Evolutionary conservation across 2,329 filamentous ascomycete genomes (phyloP), one percentile per base, ranked within the genome.

Genomic region (Trichoderma guizhouense): DNA sequence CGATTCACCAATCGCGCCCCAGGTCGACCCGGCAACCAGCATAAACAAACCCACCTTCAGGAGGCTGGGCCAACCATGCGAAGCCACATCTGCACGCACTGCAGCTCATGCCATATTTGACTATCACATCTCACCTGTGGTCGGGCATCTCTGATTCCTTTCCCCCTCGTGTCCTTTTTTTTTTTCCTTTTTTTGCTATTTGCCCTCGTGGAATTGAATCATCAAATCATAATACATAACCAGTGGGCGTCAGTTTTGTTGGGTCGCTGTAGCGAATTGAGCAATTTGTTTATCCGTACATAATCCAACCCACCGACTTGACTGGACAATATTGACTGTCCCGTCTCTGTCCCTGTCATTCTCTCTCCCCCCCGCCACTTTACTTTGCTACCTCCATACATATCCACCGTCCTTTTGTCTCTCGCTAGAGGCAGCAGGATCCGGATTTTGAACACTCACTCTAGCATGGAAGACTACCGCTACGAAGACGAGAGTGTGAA

Each of bases 371-470:
- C 26, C 34, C 51, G 12, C 30, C 57, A 14, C 57, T 21, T 21
- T 21, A 18, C 55, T 39, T 39, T 39, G 4, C 36, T 18, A 18
- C 7, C 15, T 39, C 36, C 36, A 39, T 18, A 43, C 12, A 60
- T 43, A 43, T 43, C 55, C 66, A 55, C 47, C 21, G 47, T 57
- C 47, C 65, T 68, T 32, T 47, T 60, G 53, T 51, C 60, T 63
- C 68, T 57, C 39, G 32, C 47, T 60, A 18, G 60, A 70, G 68
- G 60, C 58, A 55, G 34, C 68, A 57, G 68, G 81, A 84, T 72
- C 75, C 80, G 74, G 82, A 86, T 74, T 86, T 87, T 73, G 78
- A 85, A 85, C 36, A 86, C 85, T 74, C 83, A 84, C 76, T 28
- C 30, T 30, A 72, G 71, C 71, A 72, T 72, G 70, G 71, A 72